A percentile compares a stretch with the other conserved stretches of the same genome.
Conservation (phyloP, 805 yeast genomes). For the Candida golubevii region DNA sequence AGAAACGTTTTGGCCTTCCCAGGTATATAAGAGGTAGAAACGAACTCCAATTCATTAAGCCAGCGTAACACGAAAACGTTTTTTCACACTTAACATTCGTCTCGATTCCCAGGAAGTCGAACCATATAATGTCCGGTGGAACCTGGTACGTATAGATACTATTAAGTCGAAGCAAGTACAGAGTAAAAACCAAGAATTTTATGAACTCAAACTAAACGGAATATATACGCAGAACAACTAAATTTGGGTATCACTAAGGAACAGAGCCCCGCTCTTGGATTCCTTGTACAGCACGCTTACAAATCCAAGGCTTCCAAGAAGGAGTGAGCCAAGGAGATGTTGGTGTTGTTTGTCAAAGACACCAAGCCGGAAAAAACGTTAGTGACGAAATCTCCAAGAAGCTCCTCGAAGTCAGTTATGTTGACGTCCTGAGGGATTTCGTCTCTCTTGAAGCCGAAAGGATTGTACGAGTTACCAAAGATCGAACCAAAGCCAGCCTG, state of each 20-base stretch:
- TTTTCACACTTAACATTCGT: no score
- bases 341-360: conserved; percentile 6
- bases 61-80: no score
- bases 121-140: no score
- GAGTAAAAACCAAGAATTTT: background rate
- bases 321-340: conserved; percentile 7
- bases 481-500: background rate
- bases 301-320: conserved; percentile 5
- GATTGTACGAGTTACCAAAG: background rate
- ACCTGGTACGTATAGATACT: no score
- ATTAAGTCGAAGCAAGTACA: no score
- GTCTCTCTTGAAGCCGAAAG: conserved; percentile 5
- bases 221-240: no score
- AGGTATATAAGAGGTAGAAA: no score
- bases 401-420: background rate
- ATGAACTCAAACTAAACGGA: background rate
- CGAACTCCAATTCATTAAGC: no score
- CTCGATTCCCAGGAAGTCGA: no score
- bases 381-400: conserved; percentile 5
- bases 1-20: no score
- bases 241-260: no score
- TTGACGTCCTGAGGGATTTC: background rate
- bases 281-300: background rate
- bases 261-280: no score
- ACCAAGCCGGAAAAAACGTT: conserved; percentile 5